Percentiles rank a stretch among this genome's conserved stretches.
These are phyloP conservation scores for Stephania japonica DNA, from an alignment of 164 flowering plant genomes.

Conservation along the genomic window DNA sequence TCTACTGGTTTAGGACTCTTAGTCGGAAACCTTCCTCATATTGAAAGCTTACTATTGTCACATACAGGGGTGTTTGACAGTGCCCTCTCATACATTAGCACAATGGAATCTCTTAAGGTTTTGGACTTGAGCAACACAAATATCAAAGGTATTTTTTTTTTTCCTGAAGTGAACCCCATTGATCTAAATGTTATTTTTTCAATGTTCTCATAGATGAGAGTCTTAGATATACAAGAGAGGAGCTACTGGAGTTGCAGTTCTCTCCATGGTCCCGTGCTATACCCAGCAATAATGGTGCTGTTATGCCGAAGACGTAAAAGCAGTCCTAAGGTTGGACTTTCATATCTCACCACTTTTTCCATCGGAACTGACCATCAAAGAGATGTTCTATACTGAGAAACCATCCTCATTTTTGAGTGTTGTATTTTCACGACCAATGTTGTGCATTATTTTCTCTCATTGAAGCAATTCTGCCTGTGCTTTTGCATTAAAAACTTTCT, in stretches of 20 bases:
- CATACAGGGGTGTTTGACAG: constrained; percentile 54
- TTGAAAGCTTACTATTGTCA: constrained; percentile 53
- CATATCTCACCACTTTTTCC: too few species aligned
- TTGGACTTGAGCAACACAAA: constrained; percentile 59
- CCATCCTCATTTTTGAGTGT: background rate
- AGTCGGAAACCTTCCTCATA: constrained; percentile 63
- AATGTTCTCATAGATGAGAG: constrained; percentile 61
- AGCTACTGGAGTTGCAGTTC: constrained; percentile 52
- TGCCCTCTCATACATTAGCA: constrained; percentile 47
- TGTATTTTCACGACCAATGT: too few species aligned
- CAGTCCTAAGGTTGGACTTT: background rate
- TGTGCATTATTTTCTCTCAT: too few species aligned
- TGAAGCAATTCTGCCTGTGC: too few species aligned
- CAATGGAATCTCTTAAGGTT: constrained; percentile 53
- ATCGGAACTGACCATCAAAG: background rate
- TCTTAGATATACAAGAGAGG: constrained; percentile 65
- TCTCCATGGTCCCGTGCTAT: constrained; percentile 20
- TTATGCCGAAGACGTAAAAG: background rate
- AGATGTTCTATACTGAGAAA: background rate
- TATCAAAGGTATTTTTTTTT: constrained; percentile 51
- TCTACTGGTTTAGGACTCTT: constrained; percentile 56
- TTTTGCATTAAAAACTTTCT: too few species aligned
- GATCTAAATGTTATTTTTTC: background rate
- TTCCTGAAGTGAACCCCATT: too few species aligned
- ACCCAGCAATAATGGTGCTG: constrained; percentile 9